These are phyloP conservation scores for Diaporthe citri DNA, from an alignment of 2,329 filamentous ascomycete species.

Conservation along the genomic window DNA sequence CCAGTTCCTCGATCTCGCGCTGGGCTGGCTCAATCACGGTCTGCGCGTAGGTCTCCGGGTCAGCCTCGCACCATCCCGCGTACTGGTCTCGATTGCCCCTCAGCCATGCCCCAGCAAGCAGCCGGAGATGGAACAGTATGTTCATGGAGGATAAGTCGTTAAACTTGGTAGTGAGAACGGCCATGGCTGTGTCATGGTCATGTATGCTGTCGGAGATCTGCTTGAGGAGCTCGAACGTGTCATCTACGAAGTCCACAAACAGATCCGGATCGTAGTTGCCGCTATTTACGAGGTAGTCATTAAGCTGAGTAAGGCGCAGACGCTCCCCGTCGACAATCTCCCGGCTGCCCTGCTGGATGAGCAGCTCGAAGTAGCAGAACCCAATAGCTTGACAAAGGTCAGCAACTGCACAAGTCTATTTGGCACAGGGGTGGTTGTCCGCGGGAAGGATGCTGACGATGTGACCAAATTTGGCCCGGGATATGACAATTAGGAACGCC, in stretches of 20 bases:
- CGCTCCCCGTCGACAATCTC: conserved; percentile 77
- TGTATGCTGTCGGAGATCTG: conserved; percentile 71
- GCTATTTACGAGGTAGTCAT: conserved; percentile 75
- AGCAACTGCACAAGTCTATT: neutral
- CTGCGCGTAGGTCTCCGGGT: conserved; percentile 76
- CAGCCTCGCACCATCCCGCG: conserved; percentile 73
- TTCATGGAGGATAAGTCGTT: conserved; percentile 78
- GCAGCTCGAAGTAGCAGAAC: conserved; percentile 91
- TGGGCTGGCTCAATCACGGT: conserved; percentile 79
- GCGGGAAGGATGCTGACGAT: neutral
- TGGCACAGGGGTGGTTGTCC: neutral
- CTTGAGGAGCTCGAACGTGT: conserved; percentile 76
- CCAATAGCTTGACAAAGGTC: conserved; percentile 77
- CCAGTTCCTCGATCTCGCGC: conserved; percentile 92
- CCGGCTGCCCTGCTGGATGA: conserved; percentile 76
- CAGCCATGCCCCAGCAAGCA: conserved; percentile 88
- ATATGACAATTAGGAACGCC: neutral
- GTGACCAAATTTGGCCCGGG: neutral
- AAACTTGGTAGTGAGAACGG: conserved; percentile 74
- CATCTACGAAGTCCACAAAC: conserved; percentile 87
- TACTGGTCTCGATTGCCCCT: conserved; percentile 79
- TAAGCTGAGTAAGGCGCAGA: conserved; percentile 78
- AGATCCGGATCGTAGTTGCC: conserved; percentile 79
- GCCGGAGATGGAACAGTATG: conserved; percentile 87
- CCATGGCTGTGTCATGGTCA: conserved; percentile 68